Evolutionary conservation across 257 asterid species (phyloP), one percentile per base, ranked within the genome.

Genomic region (Mentha longifolia): DNA sequence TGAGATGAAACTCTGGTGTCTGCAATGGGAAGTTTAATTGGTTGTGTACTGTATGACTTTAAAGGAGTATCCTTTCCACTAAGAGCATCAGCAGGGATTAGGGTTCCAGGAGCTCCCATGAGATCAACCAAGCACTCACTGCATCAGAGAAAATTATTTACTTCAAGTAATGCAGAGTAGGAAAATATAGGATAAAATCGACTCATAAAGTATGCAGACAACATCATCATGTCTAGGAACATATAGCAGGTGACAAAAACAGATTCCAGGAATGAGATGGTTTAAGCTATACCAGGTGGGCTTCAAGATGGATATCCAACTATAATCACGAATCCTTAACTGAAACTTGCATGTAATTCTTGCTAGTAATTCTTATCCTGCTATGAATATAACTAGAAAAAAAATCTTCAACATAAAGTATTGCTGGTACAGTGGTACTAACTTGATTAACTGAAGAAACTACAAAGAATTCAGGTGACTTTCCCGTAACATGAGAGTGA

Each of bases 61-160:
- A 83, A 79, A 65, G 90, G 92, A 68, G 85, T 66, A 78, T 92
- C 97, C 80, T 85, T 88, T 31, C 90, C 84, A 80, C 89, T 80
- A 74, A 85, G 71, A 81, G 83, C 84, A 80, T 95, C 98, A 35
- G 94, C 94, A 39, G 99, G 99, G 74, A 95, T 85, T 71, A 92
- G 89, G n/a, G 96, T 84, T 70, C 99, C 99, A 37, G 99, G 99
- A 65, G 92, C 97, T 78, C 98, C 99, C 99, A 95, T 95, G 78
- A 95, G 99, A 84, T 95, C 99, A 81, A 95, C 98, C 85, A 95
- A 83, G 80, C 83, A 95, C 85, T 95, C 99, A 20, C 99, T 95
- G 91, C 79, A 81, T 54, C 74, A 81, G 79, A 76, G 72, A 61
- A 80, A 83, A 67, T 74, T 45, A 81, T 57, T 67, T 50, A 50